Conservation (phyloP, 139 green algal species). For the Chlamydomonas schloesseri region DNA sequence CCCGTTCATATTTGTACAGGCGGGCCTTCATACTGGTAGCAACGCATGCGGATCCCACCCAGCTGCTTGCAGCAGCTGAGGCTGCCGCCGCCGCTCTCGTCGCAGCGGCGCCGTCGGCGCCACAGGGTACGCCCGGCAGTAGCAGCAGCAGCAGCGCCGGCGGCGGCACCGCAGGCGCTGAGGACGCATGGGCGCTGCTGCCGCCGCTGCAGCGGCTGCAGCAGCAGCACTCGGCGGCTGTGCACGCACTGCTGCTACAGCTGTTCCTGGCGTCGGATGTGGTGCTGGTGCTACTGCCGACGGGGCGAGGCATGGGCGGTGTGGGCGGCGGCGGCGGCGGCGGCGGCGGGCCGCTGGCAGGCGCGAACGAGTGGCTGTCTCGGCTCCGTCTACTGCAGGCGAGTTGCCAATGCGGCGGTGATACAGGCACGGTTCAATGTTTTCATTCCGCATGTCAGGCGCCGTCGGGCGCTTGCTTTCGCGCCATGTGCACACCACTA, state of each 20-base stretch:
- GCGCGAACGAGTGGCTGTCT: not conserved
- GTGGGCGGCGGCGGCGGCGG: not conserved
- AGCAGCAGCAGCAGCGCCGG: not conserved
- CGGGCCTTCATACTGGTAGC: not conserved
- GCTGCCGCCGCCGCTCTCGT: no score
- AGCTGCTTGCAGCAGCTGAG: not conserved
- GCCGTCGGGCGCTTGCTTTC: no score
- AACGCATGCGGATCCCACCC: not conserved
- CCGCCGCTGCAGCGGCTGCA: constrained; percentile 10
- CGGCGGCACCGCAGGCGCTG: not conserved
- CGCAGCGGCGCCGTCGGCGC: not conserved
- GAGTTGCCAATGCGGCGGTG: not conserved
- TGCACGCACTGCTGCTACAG: constrained; percentile 7
- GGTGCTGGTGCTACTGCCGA: constrained; percentile 16
- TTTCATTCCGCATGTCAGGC: no score
- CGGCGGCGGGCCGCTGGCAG: not conserved
- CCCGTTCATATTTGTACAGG: no score
- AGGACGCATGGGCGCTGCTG: not conserved
- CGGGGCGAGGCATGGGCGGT: not conserved
- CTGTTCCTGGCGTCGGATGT: constrained; percentile 25
- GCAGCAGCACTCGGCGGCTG: not conserved
- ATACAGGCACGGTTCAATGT: no score
- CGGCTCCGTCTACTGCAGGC: constrained; percentile 21
- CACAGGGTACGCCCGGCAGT: no score
- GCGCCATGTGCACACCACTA: no score